Evolutionary conservation across 1,139 yeast species (phyloP), one percentile per base, ranked within the genome.

Genomic region (Candida sp.): DNA sequence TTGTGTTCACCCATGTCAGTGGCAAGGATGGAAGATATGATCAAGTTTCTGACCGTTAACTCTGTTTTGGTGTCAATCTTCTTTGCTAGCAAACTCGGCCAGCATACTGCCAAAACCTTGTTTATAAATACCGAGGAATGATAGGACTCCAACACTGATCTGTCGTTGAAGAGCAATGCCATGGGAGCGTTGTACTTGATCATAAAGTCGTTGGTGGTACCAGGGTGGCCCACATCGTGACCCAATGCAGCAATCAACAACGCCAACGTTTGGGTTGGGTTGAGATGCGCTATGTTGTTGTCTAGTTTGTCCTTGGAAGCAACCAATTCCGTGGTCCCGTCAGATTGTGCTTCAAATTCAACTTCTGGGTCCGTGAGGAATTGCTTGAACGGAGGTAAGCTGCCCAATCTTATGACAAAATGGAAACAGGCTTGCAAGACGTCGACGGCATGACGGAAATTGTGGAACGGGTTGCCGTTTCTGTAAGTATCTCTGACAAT

Each of bases 161-260:
- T 72, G 57, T 85, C 86, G 52, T 84, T 77, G 69, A 84, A 91
- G 17, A 83, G 63, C 49, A 69, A 67, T 2, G 96, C 83, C 27
- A 90, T 75, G 7, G 93, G 92, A 0, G 96, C 81, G n/a, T 79
- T 69, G 59, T 83, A 68, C 53, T 81, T 75, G 32, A 80, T 76
- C 69, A 93, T 72, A 57, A 91, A 86, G 42, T 85, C 84, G 67
- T 92, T 91, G 9, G 96, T 91, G 22, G 92, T 86, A 1, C 98
- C 99, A 0, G 99, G 98, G 67, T 94, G 99, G 23, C 97, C 97
- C 32, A 90, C 86, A 68, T 94, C 99, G 69, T 94, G 99, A 45
- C 99, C 98, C 46, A 93, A 73, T 1, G 97, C 96, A 1, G 97
- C 90, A 26, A 92, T 77, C 42, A 90, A 76, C 28, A 91, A 71